Evolutionary conservation across 257 asterid genomes (phyloP), one percentile per base, ranked within the genome.

Genomic region (Fraxinus quadrangulata): DNA sequence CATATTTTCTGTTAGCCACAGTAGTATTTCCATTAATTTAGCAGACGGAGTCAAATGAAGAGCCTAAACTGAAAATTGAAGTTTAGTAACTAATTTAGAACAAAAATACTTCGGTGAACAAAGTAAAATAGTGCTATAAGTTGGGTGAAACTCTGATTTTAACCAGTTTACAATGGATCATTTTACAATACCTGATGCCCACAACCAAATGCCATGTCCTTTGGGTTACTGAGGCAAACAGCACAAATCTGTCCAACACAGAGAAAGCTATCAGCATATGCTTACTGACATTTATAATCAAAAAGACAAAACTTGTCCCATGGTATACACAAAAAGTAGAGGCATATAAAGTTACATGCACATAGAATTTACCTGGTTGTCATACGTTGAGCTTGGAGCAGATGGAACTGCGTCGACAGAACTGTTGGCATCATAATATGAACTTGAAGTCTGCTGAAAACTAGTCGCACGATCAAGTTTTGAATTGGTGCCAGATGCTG

Each of bases 151-250:
- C 65, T 16, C 26, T 14, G 11, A 54, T 54, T 54, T 54, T 54
- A 19, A 54, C 26, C 23, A 2, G 2, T 54, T 54, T 17, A 54
- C 19, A 19, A 30, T 12, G 21, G 67, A 24, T 70, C 47, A 40
- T 40, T 40, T n/a, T 70, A 37, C 73, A 54, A 17, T 86, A 94
- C 98, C 97, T 94, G 98, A 86, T 94, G 98, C 78, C 98, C 98
- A 63, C 98, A 94, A 28, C 98, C 98, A 78, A 94, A 94, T 66
- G 96, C 98, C 98, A 93, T 90, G 85, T 93, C 96, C 85, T 93
- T 92, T 8, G 91, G 84, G 82, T 90, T 90, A 49, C 77, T 89
- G 12, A 94, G 89, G 88, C 98, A 93, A 68, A 93, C 84, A 68
- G 98, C 97, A 74, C 98, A 93, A 76, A 90, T 78, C 98, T 93